Percentiles rank a stretch among this genome's conserved stretches.
phyloP scores from a whole-genome alignment of 257 asterid species.

The Knoxia roxburghii region DNA sequence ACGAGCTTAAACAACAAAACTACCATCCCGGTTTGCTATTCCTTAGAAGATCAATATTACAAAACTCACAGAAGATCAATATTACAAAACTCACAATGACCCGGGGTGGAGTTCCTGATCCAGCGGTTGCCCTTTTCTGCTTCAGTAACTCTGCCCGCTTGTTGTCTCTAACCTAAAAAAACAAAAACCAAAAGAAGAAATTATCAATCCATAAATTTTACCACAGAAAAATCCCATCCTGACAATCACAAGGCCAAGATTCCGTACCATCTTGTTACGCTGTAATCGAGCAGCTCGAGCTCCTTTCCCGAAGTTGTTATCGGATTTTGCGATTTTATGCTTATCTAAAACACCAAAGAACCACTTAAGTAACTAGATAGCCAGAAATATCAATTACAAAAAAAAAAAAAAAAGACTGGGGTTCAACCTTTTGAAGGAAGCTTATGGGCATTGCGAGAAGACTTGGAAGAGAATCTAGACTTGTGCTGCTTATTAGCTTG shows the following conservation, averaged over 20 bases:
- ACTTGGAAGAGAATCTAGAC: constrained; percentile 78
- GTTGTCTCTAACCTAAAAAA: constrained; percentile 69
- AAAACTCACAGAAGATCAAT: neutral
- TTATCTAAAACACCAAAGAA: constrained; percentile 38
- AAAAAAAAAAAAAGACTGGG: no score
- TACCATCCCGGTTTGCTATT: no score
- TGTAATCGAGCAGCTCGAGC: constrained; percentile 82
- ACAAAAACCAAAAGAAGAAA: no score
- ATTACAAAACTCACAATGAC: constrained; percentile 56
- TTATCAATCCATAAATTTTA: no score
- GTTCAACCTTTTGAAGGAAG: constrained; percentile 59
- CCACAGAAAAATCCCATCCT: no score
- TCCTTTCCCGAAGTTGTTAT: constrained; percentile 54
- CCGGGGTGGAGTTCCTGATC: constrained; percentile 76
- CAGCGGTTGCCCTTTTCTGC: constrained; percentile 77
- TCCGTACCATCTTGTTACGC: constrained; percentile 66
- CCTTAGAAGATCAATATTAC: neutral
- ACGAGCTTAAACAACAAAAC: neutral
- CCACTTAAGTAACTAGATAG: neutral
- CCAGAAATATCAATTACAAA: no score
- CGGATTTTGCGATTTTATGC: constrained; percentile 43
- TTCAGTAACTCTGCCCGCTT: constrained; percentile 63
- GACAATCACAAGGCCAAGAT: neutral
- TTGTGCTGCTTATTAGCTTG: constrained; percentile 78
- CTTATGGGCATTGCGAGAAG: constrained; percentile 82